phyloP scores from a whole-genome alignment of 1,284 basidiomycete species.

The Neonothopanus nambi region DNA sequence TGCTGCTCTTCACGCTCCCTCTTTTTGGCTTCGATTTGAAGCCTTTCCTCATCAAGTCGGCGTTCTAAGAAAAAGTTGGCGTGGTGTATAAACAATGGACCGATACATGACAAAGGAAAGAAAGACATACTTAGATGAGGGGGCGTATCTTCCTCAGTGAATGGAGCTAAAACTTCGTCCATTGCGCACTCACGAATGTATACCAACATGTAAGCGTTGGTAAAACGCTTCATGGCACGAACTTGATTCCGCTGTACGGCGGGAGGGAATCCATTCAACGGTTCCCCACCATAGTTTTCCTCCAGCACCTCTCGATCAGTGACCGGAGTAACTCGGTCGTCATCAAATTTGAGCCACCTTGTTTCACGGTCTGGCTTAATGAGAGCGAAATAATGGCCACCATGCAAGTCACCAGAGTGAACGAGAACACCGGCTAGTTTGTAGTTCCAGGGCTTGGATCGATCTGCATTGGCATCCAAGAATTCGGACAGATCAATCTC shows the following conservation, averaged over 20 bases:
- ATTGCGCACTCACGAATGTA: constrained; percentile 89
- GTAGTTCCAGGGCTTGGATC: constrained; percentile 88
- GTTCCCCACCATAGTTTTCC: constrained; percentile 98
- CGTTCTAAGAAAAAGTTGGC: constrained; percentile 62
- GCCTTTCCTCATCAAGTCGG: constrained; percentile 90
- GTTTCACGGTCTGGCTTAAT: constrained; percentile 97
- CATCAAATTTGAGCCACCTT: constrained; percentile 98
- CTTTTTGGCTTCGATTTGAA: constrained; percentile 93
- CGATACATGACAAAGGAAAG: background rate
- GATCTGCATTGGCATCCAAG: constrained; percentile 82
- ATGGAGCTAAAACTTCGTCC: constrained; percentile 87
- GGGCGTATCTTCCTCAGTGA: constrained; percentile 92
- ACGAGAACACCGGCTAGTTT: constrained; percentile 97
- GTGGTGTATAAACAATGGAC: constrained; percentile 6
- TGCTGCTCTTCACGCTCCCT: constrained; percentile 98
- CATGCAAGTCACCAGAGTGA: constrained; percentile 97
- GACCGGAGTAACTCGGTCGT: constrained; percentile 97
- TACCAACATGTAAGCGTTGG: constrained; percentile 99
- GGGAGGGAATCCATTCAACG: constrained; percentile 74
- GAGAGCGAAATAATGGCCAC: constrained; percentile 98
- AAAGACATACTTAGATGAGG: constrained; percentile 81
- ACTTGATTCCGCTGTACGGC: constrained; percentile 86
- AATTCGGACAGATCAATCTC: constrained; percentile 96
- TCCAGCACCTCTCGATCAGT: constrained; percentile 98
- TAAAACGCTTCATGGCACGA: constrained; percentile 96